Evolutionary conservation across 2,329 filamentous ascomycete species (phyloP).

Genomic region (Macrophomina tecta): DNA sequence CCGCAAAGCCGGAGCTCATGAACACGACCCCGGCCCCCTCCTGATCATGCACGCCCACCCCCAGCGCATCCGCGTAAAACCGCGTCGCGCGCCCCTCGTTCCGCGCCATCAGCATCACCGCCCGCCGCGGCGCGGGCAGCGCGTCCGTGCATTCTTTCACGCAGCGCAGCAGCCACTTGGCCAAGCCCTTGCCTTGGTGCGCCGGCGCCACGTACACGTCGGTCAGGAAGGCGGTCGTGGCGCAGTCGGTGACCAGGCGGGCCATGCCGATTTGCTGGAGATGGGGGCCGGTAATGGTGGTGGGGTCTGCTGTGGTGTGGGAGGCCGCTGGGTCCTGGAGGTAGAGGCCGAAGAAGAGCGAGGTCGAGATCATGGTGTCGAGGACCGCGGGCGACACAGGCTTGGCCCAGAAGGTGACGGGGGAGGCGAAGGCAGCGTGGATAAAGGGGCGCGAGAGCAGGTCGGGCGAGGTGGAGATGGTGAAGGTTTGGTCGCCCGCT

Average conservation of each 20-base stretch:
- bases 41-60: conserved; percentile 35
- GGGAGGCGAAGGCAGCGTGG: conserved; percentile 37
- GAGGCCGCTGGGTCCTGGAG: neutral
- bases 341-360: conserved; percentile 41
- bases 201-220: conserved; percentile 70
- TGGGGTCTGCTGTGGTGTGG: conserved; percentile 27
- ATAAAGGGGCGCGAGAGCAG: conserved; percentile 39
- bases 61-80: conserved; percentile 38
- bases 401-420: conserved; percentile 42
- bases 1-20: conserved; percentile 2
- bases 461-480: conserved; percentile 38
- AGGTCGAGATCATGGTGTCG: conserved; percentile 40
- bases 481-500: conserved; percentile 31
- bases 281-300: no score
- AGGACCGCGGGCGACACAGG: conserved; percentile 34
- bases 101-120: conserved; percentile 38
- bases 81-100: conserved; percentile 35
- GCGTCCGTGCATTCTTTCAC: conserved; percentile 62
- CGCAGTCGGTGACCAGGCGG: conserved; percentile 71
- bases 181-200: conserved; percentile 67
- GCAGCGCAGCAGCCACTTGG: conserved; percentile 68
- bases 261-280: conserved; percentile 61
- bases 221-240: conserved; percentile 72
- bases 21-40: conserved; percentile 12
- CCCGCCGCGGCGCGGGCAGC: conserved; percentile 63